Evolutionary conservation across 2,329 filamentous ascomycete species (phyloP).

Genomic region (Trichoderma guizhouense): DNA sequence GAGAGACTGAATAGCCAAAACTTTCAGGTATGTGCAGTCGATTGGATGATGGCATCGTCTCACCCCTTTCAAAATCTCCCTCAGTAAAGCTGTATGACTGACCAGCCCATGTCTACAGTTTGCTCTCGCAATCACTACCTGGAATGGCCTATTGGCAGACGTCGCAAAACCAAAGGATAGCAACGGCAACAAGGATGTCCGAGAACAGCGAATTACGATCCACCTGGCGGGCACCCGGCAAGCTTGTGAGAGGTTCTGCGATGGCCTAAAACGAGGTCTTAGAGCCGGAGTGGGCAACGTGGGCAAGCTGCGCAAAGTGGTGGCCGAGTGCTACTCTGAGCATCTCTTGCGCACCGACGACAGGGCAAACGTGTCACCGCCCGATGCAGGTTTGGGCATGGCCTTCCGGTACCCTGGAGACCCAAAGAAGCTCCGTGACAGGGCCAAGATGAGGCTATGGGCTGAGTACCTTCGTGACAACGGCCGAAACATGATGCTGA

Average conservation of each 20-base stretch:
- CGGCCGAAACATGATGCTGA: conserved; percentile 84
- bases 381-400: conserved; percentile 92
- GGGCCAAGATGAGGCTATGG: conserved; percentile 97
- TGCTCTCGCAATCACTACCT: conserved; percentile 89
- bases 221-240: conserved; percentile 86
- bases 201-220: conserved; percentile 83
- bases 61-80: not conserved
- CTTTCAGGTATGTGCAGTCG: conserved; percentile 55
- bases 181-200: conserved; percentile 36
- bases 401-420: conserved; percentile 93
- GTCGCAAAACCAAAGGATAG: conserved; percentile 48
- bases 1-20: conserved; percentile 91
- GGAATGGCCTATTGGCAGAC: conserved; percentile 70
- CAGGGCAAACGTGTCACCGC: conserved; percentile 54
- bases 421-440: conserved; percentile 85
- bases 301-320: conserved; percentile 75
- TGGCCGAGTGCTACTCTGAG: conserved; percentile 86
- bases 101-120: conserved; percentile 50
- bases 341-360: conserved; percentile 66
- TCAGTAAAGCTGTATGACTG: not conserved
- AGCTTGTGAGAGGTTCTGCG: conserved; percentile 92
- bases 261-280: conserved; percentile 87
- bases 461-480: conserved; percentile 95
- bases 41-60: not conserved
- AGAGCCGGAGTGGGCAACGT: conserved; percentile 85